Percentiles rank a stretch among this genome's conserved stretches.
Evolutionary conservation across 2,329 filamentous ascomycete genomes (phyloP).

Genomic region (Botrytis deweyae): DNA sequence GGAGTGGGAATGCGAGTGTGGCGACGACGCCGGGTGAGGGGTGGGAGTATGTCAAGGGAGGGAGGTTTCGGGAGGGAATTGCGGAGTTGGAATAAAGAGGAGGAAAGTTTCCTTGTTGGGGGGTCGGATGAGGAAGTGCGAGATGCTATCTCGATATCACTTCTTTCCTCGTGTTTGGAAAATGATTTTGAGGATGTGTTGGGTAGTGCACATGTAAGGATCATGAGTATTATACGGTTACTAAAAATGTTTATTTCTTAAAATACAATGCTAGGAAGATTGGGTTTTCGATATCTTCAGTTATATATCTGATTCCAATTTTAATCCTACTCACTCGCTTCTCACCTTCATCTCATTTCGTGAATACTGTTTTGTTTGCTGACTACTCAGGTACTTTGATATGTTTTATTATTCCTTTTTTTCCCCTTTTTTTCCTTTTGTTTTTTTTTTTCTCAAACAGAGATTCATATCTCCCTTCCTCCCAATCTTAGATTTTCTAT

Average conservation of each 20-base stretch:
- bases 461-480: neutral
- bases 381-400: no score
- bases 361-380: no score
- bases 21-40: neutral
- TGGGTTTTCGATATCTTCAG: neutral
- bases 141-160: neutral
- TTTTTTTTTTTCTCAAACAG: neutral
- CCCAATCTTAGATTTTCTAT: neutral
- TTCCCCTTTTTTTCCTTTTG: no score
- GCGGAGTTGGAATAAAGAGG: neutral
- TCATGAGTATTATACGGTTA: neutral
- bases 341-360: no score
- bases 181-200: fast-evolving
- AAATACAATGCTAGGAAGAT: neutral
- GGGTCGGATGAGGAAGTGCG: neutral
- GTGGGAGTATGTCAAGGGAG: neutral
- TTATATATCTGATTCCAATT: no score
- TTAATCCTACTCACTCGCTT: no score
- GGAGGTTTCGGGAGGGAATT: neutral
- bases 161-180: neutral
- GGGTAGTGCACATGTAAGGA: neutral
- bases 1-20: neutral
- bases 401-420: neutral
- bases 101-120: neutral
- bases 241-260: neutral